Conservation (phyloP, 495 filamentous ascomycete species). For the Aspergillus funiculosus region DNA sequence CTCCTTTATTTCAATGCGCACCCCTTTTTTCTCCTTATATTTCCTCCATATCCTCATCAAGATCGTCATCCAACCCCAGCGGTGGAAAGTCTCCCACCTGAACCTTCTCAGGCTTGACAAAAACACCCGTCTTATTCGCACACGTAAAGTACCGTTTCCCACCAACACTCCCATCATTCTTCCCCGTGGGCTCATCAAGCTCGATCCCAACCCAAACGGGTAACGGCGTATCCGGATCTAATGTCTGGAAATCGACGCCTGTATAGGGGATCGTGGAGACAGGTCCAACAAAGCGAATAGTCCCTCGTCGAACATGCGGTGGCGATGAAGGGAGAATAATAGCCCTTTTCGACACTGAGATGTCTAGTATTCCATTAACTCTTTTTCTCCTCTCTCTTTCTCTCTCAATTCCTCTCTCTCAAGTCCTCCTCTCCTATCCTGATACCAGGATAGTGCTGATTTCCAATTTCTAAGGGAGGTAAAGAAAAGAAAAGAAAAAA, state of each 20-base stretch:
- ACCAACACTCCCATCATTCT: conserved; percentile 82
- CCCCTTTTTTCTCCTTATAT: conserved; percentile 44
- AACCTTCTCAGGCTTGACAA: conserved; percentile 84
- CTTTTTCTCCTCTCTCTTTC: background rate
- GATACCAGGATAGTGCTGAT: no score
- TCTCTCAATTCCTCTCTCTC: no score
- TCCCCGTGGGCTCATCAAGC: conserved; percentile 81
- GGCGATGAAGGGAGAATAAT: conserved; percentile 42
- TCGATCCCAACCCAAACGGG: conserved; percentile 82
- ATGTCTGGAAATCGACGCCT: conserved; percentile 26
- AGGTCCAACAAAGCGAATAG: conserved; percentile 73
- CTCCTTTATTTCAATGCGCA: background rate
- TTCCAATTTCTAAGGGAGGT: no score
- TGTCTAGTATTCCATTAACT: conserved; percentile 20
- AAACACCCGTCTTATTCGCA: conserved; percentile 68
- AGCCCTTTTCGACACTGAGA: conserved; percentile 30
- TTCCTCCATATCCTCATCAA: conserved; percentile 84
- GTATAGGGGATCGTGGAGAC: conserved; percentile 71
- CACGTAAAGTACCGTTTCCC: conserved; percentile 72
- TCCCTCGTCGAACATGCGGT: conserved; percentile 69
- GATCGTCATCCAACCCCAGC: conserved; percentile 42
- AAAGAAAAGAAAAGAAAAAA: conserved; percentile 1
- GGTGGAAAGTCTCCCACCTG: conserved; percentile 83
- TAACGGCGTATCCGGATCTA: conserved; percentile 26
- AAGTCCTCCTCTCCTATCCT: no score